Evolutionary conservation across 164 flowering plant genomes (phyloP), one percentile per base, ranked within the genome.

Genomic region (Annona squamosa): DNA sequence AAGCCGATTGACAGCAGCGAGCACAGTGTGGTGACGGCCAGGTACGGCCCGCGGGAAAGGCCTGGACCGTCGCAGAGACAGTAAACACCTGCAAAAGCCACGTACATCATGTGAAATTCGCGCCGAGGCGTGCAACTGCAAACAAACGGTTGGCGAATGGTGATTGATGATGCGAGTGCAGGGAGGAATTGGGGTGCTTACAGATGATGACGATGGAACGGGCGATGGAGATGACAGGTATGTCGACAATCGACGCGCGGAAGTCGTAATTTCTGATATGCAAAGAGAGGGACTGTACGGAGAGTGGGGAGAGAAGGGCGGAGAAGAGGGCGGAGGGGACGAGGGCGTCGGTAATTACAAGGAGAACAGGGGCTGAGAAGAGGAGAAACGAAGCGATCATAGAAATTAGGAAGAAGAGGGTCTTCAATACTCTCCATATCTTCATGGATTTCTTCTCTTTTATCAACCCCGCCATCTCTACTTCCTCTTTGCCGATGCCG

Each of bases 61-160:
- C 84, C 79, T 1, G 92, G 97, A 3, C 97, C 97, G 75, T 94
- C 97, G 69, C 99, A 94, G 1, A 93, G 81, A 62, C 93, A 82
- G 71, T 91, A 94, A 42, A 90, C 92, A 77, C 92, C 98, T 94
- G 72, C 68, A 79, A 61, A 17, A 71, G 37, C 37, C 37, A 26
- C 37, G 37, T 26, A 26, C 37, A 26, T 26, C 37, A 26, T 26
- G 37, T 26, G 37, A 26, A 26, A 26, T 26, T 26, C 37, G 37
- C 37, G 37, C 37, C 37, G 37, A 26, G 37, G 37, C 37, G 37
- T 26, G 37, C 37, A 26, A 26, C 37, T 26, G 37, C 37, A 26
- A 52, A 48, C 9, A 52, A 52, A 2, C 2, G 59, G 9, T 10
- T 7, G 59, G 13, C 13, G 59, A 52, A 4, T 52, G 59, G 9